Base-by-base conservation (phyloP, 441 rosid genomes). In the Erysimum pusillum region DNA sequence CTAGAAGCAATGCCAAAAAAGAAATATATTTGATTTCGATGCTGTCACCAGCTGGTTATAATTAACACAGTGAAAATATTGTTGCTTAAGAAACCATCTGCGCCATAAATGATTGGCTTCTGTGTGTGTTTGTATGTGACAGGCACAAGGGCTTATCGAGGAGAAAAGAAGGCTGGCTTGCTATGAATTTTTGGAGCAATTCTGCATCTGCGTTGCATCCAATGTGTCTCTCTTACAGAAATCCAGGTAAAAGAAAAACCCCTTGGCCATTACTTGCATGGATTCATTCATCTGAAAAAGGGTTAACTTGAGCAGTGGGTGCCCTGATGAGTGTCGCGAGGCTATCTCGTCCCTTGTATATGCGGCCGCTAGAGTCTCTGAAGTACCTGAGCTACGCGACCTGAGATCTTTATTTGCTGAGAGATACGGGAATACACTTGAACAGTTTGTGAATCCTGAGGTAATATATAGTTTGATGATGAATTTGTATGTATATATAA, bases 331-430 rank as follows among this genome's bases (percentile, higher is more conserved):
- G 71, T 92, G 99, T 83, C 76, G 68, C 71, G 94, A 89, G 80
- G 91, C 97, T 68, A 81, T 87, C n/a, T 81, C 90, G n/a, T 89
- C 96, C 67, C 83, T 92, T 52, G 76, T 84, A 32, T 85, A 87
- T 51, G 94, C 96, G 15, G 96, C 99, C 4, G 91, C 94, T 46
- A 87, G 96, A 85, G 84, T 92, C 78, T 80, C 93, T 17, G 92
- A 91, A 79, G 83, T 92, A 74, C 97, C 97, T 2, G 98, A 94
- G 78, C 85, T 92, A 8, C 90, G 96, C 7, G 84, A 91, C 18
- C 92, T 94, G 74, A 86, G 99, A 53, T 69, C 80, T 46, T 18
- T 83, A 9, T 90, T 94, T 64, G 61, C 64, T 20, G 88, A 87
- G n/a, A 83, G 81, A 89, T 95, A 92, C 64, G 88, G 89, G 20